phyloP scores from a whole-genome alignment of 108 stramenopile species.

The Stephanodiscus triporus region DNA sequence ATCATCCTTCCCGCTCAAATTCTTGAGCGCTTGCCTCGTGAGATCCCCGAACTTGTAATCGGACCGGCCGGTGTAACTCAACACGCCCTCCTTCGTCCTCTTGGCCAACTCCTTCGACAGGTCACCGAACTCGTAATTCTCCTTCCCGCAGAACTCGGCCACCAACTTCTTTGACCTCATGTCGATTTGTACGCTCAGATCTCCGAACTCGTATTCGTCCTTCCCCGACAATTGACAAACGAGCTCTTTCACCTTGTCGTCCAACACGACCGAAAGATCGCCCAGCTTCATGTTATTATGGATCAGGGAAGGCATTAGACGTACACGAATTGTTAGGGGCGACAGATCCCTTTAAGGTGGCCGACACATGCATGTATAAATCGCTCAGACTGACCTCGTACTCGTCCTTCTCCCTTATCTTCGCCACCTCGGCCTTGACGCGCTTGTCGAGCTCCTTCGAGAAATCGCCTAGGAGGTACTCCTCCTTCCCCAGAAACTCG shows the following conservation, averaged over 20 bases:
- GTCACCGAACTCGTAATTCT: constrained; percentile 77
- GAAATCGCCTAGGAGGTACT: constrained; percentile 63
- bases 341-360: no score
- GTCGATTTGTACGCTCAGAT: constrained; percentile 69
- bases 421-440: constrained; percentile 77
- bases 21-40: constrained; percentile 64
- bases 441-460: constrained; percentile 77
- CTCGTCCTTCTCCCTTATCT: constrained; percentile 57
- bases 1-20: constrained; percentile 76
- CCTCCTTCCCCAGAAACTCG: constrained; percentile 83
- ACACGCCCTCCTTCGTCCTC: constrained; percentile 63
- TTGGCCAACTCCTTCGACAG: constrained; percentile 62
- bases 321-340: no score
- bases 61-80: constrained; percentile 74
- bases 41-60: constrained; percentile 64
- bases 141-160: constrained; percentile 70
- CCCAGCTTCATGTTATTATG: constrained; percentile 59
- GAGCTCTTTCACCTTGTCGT: constrained; percentile 61
- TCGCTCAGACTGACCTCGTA: constrained; percentile 32
- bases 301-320: no score
- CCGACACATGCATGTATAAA: no score
- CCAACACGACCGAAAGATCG: constrained; percentile 78
- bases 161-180: constrained; percentile 62
- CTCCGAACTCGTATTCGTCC: constrained; percentile 77
- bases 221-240: constrained; percentile 78